These are phyloP conservation scores for Acanthamoeba sp. DNA, from an alignment of 208 protist species.

Conservation along the genomic window DNA sequence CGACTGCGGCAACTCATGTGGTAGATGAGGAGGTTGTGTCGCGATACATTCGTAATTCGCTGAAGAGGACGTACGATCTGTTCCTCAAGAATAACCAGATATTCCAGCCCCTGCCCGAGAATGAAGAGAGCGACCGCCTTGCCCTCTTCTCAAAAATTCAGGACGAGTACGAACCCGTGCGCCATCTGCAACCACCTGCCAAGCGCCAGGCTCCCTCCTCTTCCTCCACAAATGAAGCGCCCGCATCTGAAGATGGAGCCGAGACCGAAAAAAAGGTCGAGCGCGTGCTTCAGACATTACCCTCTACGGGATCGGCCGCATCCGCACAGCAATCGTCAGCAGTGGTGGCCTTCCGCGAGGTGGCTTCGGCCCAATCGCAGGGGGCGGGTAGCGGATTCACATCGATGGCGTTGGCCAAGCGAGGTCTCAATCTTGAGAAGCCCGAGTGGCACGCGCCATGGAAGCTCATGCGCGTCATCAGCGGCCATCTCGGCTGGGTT, in stretches of 20 bases:
- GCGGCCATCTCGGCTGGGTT: constrained; percentile 96
- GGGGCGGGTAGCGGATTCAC: constrained; percentile 31
- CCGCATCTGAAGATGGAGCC: neutral
- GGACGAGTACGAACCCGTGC: constrained; percentile 42
- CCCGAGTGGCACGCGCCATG: constrained; percentile 73
- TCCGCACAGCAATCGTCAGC: neutral
- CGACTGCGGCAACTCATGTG: neutral
- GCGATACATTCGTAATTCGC: constrained; percentile 20
- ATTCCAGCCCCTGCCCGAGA: neutral
- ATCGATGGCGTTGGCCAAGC: constrained; percentile 58
- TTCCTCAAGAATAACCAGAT: constrained; percentile 23
- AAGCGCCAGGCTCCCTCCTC: constrained; percentile 15
- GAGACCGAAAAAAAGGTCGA: neutral
- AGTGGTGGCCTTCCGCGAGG: neutral
- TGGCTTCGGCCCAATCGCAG: neutral
- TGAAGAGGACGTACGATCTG: constrained; percentile 52
- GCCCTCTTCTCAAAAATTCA: constrained; percentile 45
- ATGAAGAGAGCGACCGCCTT: constrained; percentile 39
- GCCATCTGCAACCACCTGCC: constrained; percentile 15
- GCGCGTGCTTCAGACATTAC: neutral
- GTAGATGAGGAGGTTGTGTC: neutral
- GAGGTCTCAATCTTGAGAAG: constrained; percentile 65
- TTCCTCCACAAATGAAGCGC: neutral
- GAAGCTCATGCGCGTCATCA: constrained; percentile 77
- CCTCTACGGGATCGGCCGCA: neutral